phyloP scores from a whole-genome alignment of 2,329 filamentous ascomycete species.

The Calonectria honghensis region DNA sequence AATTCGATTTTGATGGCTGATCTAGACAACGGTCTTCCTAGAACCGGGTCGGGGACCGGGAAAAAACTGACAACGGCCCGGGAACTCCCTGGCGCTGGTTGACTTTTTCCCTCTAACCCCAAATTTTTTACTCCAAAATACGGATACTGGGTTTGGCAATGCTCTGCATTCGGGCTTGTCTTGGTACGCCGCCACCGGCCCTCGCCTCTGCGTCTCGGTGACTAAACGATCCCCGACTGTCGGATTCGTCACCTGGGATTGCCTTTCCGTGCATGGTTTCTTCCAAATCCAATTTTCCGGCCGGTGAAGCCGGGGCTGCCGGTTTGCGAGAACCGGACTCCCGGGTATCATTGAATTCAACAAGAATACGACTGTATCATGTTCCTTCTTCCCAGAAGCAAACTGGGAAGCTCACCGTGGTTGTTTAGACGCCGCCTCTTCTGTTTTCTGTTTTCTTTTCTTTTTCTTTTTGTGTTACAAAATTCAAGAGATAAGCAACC shows the following conservation, averaged over 20 bases:
- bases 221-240: conserved; percentile 15
- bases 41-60: conserved; percentile 42
- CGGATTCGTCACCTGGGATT: conserved; percentile 40
- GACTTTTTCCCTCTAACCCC: conserved; percentile 25
- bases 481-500: not conserved
- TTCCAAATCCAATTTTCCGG: conserved; percentile 29
- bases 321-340: conserved; percentile 36
- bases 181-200: conserved; percentile 22
- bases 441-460: not conserved
- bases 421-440: not conserved
- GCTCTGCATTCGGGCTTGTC: conserved; percentile 23
- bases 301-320: conserved; percentile 43
- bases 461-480: not conserved
- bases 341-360: conserved; percentile 14
- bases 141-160: conserved; percentile 33
- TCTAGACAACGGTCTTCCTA: conserved; percentile 3
- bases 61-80: conserved; percentile 43
- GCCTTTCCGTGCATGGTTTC: conserved; percentile 34
- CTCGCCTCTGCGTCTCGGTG: conserved; percentile 17
- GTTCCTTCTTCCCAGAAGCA: conserved; percentile 17
- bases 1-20: not conserved
- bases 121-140: conserved; percentile 29
- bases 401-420: not conserved
- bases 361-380: conserved; percentile 33
- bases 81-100: conserved; percentile 18